Evolutionary conservation across 257 asterid species (phyloP), one percentile per base, ranked within the genome.

Genomic region (Paulownia fortunei): DNA sequence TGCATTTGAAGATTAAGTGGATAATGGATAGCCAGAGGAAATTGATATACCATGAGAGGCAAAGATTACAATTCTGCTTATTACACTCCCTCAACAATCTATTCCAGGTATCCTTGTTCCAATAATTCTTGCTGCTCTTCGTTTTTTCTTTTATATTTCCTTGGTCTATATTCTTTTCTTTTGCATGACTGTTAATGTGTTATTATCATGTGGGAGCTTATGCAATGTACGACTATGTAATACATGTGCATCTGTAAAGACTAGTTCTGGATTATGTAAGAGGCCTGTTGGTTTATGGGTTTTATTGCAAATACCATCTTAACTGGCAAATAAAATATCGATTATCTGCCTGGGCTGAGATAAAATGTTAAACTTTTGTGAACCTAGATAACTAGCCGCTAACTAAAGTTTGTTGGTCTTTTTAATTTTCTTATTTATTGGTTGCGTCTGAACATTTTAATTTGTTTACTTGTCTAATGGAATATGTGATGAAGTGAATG

Each of bases 1-100:
- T 37, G 44, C 18, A 16, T 34, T 18, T 30, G 36, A 26, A 52
- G 73, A 52, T 65, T 23, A 5, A 36, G 83, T 54, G 16, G 83
- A 73, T 63, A 74, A 92, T 89, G 98, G 93, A 88, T 78, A 66
- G 47, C 9, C 81, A 79, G 59, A 80, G 24, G 86, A 76, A 69
- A 4, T 41, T 30, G 69, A 70, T 95, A 73, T 95, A 93, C 82
- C 99, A 95, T 69, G 99, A 95, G 86, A 91, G 82, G 85, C 99
- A 95, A 76, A 93, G 74, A 70, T 83, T 93, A 32, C 99, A 95
- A 69, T 84, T 90, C 68, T 95, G 99, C 86, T 89, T 93, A 76
- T 73, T 93, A 61, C 99, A 95, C 79, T 76, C 97, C 82, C 98
- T 95, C 87, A 95, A 95, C 85, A 95, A 93, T 85, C 90, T 95